Conservation (phyloP, 805 yeast species). For the Phaffomyces opuntiae region DNA sequence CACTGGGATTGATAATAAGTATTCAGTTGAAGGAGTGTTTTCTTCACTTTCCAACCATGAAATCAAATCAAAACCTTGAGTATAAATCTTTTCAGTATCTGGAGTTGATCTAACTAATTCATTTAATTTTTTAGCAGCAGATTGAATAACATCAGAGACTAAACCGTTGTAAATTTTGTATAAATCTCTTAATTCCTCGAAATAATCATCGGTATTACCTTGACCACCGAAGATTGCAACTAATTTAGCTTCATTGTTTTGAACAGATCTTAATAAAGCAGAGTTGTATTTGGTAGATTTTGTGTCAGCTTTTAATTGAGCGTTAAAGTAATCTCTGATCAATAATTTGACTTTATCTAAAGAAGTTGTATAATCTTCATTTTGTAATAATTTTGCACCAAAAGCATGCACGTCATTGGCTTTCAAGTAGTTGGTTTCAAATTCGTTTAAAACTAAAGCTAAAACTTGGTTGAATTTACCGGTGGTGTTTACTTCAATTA, state of each 20-base stretch:
- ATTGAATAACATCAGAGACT: slow-evolving; percentile 60
- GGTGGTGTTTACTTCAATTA: slow-evolving; percentile 36
- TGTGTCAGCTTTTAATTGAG: slow-evolving; percentile 40
- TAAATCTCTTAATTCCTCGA: slow-evolving; percentile 88
- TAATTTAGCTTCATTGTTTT: slow-evolving; percentile 49
- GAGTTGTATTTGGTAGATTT: slow-evolving; percentile 41
- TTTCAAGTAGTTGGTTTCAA: slow-evolving; percentile 70
- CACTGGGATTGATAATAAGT: slow-evolving; percentile 84
- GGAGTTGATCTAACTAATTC: slow-evolving; percentile 62
- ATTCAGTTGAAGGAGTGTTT: slow-evolving; percentile 83
- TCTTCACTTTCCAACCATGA: slow-evolving; percentile 84
- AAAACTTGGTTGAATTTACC: slow-evolving; percentile 67
- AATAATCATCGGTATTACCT: slow-evolving; percentile 96
- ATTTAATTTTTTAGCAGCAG: slow-evolving; percentile 63
- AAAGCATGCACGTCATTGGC: slow-evolving; percentile 83
- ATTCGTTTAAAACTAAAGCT: slow-evolving; percentile 66
- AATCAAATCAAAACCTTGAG: slow-evolving; percentile 87
- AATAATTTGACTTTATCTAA: slow-evolving; percentile 63
- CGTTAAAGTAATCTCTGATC: slow-evolving; percentile 70
- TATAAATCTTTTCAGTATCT: slow-evolving; percentile 79
- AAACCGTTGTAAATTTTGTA: slow-evolving; percentile 72
- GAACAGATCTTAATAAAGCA: slow-evolving; percentile 60
- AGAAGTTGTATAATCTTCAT: slow-evolving; percentile 58
- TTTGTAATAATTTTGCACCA: slow-evolving; percentile 60
- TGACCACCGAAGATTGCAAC: slow-evolving; percentile 97